phyloP scores from a whole-genome alignment of 805 yeast species.

The Maudiozyma saulgeensis region DNA sequence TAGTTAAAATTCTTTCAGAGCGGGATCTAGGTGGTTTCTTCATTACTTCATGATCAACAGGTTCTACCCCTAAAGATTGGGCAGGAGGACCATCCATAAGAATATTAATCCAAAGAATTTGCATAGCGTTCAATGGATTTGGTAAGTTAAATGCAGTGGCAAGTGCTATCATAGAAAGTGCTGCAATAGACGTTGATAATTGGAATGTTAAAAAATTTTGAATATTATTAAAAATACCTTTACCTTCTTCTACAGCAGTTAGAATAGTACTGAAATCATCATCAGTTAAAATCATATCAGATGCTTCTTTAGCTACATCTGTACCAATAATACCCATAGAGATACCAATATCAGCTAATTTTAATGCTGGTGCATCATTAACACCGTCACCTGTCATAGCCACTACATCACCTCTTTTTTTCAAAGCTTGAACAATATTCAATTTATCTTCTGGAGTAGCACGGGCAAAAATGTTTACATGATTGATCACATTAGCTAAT shows the following conservation, averaged over 20 bases:
- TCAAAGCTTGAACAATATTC: constrained; percentile 79
- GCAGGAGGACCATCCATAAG: constrained; percentile 99
- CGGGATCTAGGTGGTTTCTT: constrained; percentile 87
- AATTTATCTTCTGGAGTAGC: constrained; percentile 93
- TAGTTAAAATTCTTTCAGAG: constrained; percentile 72
- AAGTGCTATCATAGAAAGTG: constrained; percentile 77
- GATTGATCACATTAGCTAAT: constrained; percentile 63
- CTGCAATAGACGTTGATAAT: constrained; percentile 91
- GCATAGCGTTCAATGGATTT: constrained; percentile 96
- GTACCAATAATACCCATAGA: constrained; percentile 92
- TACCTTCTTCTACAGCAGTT: constrained; percentile 92
- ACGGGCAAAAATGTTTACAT: constrained; percentile 85
- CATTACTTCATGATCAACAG: constrained; percentile 94
- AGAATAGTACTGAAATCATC: constrained; percentile 93
- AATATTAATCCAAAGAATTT: constrained; percentile 93
- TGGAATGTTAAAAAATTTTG: constrained; percentile 93
- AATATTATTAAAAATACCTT: constrained; percentile 91
- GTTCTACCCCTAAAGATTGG: constrained; percentile 93
- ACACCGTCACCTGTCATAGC: constrained; percentile 99
- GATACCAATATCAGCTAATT: constrained; percentile 91
- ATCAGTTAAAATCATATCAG: constrained; percentile 94
- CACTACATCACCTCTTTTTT: constrained; percentile 84
- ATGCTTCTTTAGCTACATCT: constrained; percentile 96
- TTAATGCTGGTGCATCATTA: constrained; percentile 94
- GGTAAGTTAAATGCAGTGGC: constrained; percentile 82